phyloP scores from a whole-genome alignment of 164 flowering plant species.

The Nymphaea thermarum region DNA sequence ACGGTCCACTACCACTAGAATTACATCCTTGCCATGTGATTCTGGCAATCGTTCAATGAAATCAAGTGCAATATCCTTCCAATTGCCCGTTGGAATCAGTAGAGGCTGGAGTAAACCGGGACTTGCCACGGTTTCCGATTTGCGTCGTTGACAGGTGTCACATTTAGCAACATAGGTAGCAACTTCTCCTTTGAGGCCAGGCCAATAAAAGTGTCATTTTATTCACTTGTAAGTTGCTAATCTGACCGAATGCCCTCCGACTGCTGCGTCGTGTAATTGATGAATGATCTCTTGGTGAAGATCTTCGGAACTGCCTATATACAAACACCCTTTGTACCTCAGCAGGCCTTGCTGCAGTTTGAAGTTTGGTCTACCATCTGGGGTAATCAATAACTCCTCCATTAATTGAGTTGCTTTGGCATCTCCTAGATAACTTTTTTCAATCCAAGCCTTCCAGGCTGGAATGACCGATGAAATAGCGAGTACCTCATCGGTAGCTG shows the following conservation, averaged over 20 bases:
- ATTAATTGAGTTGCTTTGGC: neutral
- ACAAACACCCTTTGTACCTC: neutral
- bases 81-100: neutral
- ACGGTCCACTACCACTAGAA: slow-evolving; percentile 2
- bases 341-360: neutral
- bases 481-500: neutral
- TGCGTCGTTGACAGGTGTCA: neutral
- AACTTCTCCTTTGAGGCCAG: neutral
- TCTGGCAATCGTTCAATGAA: slow-evolving; percentile 5
- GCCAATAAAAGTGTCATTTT: slow-evolving; percentile 4
- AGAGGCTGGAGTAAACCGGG: slow-evolving; percentile 4
- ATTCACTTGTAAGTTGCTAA: slow-evolving; percentile 1
- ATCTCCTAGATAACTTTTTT: slow-evolving; percentile 1
- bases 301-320: neutral
- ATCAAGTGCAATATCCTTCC: slow-evolving; percentile 5
- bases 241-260: slow-evolving; percentile 5
- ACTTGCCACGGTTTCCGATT: neutral
- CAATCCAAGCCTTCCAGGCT: neutral
- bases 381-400: neutral
- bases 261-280: neutral
- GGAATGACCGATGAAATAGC: slow-evolving; percentile 1
- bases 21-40: neutral
- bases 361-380: neutral
- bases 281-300: neutral
- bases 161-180: neutral